Evolutionary conservation across 2,329 filamentous ascomycete genomes (phyloP).

Genomic region (Cytospora paraplurivora): DNA sequence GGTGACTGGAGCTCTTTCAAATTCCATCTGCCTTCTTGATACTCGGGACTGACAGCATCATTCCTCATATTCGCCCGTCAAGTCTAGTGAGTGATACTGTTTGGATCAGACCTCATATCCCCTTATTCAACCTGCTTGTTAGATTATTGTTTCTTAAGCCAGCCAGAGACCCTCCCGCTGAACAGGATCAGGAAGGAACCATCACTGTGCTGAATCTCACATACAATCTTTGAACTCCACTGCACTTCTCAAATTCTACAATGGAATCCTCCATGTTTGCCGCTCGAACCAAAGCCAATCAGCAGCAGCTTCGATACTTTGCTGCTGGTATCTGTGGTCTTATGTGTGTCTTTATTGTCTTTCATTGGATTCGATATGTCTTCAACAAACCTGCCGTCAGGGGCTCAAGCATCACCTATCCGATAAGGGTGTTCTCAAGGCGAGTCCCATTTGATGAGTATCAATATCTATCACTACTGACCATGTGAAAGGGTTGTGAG

Average conservation of each 20-base stretch:
- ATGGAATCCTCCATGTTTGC: constrained; percentile 15
- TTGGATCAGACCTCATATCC: not conserved
- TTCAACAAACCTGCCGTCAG: constrained; percentile 15
- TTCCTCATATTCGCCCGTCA: not conserved
- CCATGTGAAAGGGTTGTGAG: constrained; percentile 31
- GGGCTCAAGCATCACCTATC: not conserved
- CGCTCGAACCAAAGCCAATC: constrained; percentile 16
- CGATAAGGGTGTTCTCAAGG: constrained; percentile 20
- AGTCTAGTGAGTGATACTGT: not conserved
- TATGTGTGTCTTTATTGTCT: constrained; percentile 20
- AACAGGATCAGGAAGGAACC: not conserved
- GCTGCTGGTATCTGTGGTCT: constrained; percentile 26
- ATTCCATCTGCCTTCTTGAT: not conserved
- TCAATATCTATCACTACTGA: not conserved
- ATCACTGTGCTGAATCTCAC: not conserved
- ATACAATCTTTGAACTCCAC: not conserved
- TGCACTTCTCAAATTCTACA: not conserved
- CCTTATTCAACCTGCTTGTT: not conserved
- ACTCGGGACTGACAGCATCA: not conserved
- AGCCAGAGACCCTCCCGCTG: not conserved
- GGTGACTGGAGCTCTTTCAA: not conserved
- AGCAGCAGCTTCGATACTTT: constrained; percentile 24
- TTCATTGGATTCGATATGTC: constrained; percentile 23
- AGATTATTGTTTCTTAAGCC: not conserved
- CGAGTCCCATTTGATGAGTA: not conserved